phyloP scores from a whole-genome alignment of 805 yeast genomes.

The Millerozyma miso region DNA sequence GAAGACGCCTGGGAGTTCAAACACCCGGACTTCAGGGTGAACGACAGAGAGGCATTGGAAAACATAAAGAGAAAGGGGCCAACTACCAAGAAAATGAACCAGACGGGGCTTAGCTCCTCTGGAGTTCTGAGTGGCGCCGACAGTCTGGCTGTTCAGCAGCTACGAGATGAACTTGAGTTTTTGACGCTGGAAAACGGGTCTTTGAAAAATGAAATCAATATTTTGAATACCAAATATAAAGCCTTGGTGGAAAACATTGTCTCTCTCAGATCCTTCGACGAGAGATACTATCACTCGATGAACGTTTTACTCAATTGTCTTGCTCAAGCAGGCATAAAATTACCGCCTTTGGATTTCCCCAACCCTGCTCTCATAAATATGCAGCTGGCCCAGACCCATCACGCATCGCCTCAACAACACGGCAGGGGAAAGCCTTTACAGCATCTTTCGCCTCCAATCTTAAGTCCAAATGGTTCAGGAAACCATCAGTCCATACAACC shows the following conservation, averaged over 20 bases:
- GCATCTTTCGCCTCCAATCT: constrained; percentile 7
- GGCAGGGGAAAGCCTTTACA: constrained; percentile 7
- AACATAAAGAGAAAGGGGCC: constrained; percentile 84
- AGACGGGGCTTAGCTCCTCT: neutral
- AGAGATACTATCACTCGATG: constrained; percentile 51
- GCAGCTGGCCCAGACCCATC: constrained; percentile 11
- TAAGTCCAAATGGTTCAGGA: constrained; percentile 4
- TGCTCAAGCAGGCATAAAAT: constrained; percentile 55
- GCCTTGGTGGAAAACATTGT: constrained; percentile 60
- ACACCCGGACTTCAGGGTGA: constrained; percentile 80
- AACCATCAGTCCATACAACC: neutral
- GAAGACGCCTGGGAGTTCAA: constrained; percentile 91
- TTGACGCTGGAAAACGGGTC: constrained; percentile 29
- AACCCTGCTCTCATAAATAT: constrained; percentile 21
- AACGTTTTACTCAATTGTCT: constrained; percentile 47
- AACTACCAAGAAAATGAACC: constrained; percentile 39
- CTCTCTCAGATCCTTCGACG: constrained; percentile 52
- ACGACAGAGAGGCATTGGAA: constrained; percentile 75
- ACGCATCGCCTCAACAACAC: constrained; percentile 4
- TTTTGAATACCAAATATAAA: constrained; percentile 55
- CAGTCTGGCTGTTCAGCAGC: constrained; percentile 14
- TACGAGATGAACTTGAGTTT: constrained; percentile 29
- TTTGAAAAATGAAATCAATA: constrained; percentile 30
- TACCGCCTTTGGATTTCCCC: constrained; percentile 64
- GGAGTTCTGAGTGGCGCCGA: constrained; percentile 4